Percentiles rank a stretch among this genome's conserved stretches.
phyloP scores from a whole-genome alignment of 352 stramenopile species.

The Pythium dissimile region DNA sequence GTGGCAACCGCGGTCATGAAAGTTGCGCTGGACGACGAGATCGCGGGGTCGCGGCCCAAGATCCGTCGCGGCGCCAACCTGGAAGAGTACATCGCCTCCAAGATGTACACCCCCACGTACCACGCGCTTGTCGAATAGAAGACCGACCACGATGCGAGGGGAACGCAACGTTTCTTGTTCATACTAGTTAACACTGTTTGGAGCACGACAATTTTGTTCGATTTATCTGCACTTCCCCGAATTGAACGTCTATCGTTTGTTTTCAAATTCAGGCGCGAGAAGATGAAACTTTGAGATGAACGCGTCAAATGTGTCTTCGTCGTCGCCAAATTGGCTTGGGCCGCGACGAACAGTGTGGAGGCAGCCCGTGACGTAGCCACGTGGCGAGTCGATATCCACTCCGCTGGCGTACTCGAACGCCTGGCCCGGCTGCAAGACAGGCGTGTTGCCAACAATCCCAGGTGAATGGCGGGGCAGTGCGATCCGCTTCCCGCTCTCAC shows the following conservation, averaged over 20 bases:
- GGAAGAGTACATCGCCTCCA: conserved; percentile 87
- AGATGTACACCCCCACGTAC: conserved; percentile 96
- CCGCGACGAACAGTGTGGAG: conserved; percentile 46
- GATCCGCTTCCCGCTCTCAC: conserved; percentile 56
- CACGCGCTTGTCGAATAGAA: conserved; percentile 86
- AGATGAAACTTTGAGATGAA: conserved; percentile 67
- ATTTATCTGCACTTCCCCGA: too few species aligned
- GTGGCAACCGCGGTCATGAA: conserved; percentile 92
- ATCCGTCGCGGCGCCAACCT: conserved; percentile 74
- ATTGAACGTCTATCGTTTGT: conserved; percentile 8
- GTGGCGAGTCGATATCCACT: conserved; percentile 66
- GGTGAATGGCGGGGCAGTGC: conserved; percentile 60
- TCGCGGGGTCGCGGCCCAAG: conserved; percentile 74
- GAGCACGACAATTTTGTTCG: too few species aligned
- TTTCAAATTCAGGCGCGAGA: conserved; percentile 21
- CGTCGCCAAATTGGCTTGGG: conserved; percentile 21
- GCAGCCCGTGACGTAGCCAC: conserved; percentile 59
- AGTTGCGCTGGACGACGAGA: conserved; percentile 85
- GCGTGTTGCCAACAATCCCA: conserved; percentile 64
- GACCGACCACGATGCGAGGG: too few species aligned
- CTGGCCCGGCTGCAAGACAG: conserved; percentile 56
- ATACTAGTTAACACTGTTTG: too few species aligned
- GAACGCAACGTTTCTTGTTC: too few species aligned
- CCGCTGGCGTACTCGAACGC: conserved; percentile 81
- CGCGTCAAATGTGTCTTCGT: conserved; percentile 55